Conservation (phyloP, 805 yeast genomes). For the Kuraishia ogatae region DNA sequence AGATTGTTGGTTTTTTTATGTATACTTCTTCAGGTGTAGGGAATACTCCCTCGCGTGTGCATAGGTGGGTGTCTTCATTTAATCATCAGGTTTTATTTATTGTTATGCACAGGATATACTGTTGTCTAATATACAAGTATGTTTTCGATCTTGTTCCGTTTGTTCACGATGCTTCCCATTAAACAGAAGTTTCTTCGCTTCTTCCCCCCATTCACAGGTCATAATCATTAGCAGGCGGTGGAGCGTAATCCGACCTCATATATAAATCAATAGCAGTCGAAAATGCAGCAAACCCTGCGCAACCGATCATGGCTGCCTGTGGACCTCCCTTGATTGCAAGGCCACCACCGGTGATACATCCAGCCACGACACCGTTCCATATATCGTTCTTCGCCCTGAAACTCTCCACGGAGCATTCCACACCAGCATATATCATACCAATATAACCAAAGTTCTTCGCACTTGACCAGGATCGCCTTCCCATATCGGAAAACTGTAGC, state of each 20-base stretch:
- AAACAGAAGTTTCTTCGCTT: neutral
- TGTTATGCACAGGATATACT: neutral
- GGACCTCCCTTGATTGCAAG: conserved; percentile 91
- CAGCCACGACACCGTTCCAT: conserved; percentile 87
- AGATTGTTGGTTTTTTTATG: neutral
- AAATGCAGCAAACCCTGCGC: conserved; percentile 97
- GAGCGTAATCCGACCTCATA: conserved; percentile 72
- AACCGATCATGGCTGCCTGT: conserved; percentile 81
- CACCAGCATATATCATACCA: conserved; percentile 87
- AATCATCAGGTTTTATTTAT: neutral
- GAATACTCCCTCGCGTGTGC: neutral
- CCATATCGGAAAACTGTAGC: conserved; percentile 88
- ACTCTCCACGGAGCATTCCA: conserved; percentile 84
- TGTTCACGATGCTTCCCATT: neutral
- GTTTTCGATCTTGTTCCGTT: neutral
- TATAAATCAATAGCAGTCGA: conserved; percentile 84
- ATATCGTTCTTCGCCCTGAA: conserved; percentile 85
- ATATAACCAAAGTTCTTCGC: conserved; percentile 93
- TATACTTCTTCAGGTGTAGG: neutral
- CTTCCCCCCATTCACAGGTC: conserved; percentile 33
- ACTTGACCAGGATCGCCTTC: conserved; percentile 72
- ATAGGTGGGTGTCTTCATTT: neutral
- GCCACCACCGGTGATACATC: conserved; percentile 96
- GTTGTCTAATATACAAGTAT: neutral
- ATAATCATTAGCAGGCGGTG: conserved; percentile 85